phyloP scores from a whole-genome alignment of 2,329 filamentous ascomycete species.

The Monosporascus sp. region DNA sequence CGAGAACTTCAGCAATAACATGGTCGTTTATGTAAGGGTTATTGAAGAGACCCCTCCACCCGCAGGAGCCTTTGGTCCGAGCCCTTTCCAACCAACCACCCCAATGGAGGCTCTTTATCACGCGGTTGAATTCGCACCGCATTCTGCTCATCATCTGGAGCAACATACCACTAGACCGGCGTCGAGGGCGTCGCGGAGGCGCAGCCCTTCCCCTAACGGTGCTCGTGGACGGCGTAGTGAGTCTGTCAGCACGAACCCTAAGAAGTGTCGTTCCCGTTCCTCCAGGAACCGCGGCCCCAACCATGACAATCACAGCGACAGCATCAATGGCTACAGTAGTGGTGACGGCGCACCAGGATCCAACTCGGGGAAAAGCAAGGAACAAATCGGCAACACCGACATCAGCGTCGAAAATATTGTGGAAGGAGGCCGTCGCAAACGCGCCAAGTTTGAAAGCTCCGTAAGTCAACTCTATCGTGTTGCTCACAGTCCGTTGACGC shows the following conservation, averaged over 20 bases:
- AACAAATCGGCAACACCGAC: conserved; percentile 88
- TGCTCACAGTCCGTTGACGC: conserved; percentile 16
- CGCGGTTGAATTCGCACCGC: conserved; percentile 39
- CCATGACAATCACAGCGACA: conserved; percentile 61
- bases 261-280: conserved; percentile 65
- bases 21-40: conserved; percentile 88
- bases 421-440: conserved; percentile 90
- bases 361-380: conserved; percentile 71
- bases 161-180: conserved; percentile 61
- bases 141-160: conserved; percentile 44
- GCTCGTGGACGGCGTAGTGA: conserved; percentile 69
- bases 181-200: conserved; percentile 66
- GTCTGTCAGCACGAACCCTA: conserved; percentile 59
- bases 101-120: conserved; percentile 48
- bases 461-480: conserved; percentile 55
- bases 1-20: conserved; percentile 90
- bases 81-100: conserved; percentile 43
- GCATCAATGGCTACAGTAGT: conserved; percentile 74
- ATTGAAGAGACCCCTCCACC: conserved; percentile 54
- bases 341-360: conserved; percentile 77
- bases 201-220: conserved; percentile 70
- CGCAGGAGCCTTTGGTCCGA: conserved; percentile 44
- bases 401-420: conserved; percentile 98
- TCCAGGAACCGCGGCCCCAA: conserved; percentile 60
- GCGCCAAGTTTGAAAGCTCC: conserved; percentile 93